phyloP scores from a whole-genome alignment of 225 moss, liverwort and hornwort genomes.

The Polytrichum formosum region DNA sequence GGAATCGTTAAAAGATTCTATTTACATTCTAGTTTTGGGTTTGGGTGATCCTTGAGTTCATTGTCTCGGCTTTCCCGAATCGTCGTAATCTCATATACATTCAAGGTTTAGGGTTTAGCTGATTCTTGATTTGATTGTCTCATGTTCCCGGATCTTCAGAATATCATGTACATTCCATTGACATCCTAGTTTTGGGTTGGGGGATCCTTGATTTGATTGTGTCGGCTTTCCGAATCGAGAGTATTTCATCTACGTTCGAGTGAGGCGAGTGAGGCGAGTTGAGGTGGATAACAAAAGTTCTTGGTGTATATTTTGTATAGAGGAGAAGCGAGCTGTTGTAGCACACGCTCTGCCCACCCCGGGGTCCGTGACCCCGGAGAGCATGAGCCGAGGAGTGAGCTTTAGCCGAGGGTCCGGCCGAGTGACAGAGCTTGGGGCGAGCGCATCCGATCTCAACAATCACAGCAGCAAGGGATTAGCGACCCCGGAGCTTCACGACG shows the following conservation, averaged over 20 bases:
- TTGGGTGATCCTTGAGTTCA: no score
- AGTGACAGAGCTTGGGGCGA: no score
- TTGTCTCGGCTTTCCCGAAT: not conserved
- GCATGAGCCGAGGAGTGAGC: not conserved
- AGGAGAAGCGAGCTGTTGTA: slow-evolving; percentile 22
- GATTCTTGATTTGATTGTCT: not conserved
- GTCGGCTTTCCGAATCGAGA: no score
- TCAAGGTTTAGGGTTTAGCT: not conserved
- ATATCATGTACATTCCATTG: not conserved
- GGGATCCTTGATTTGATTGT: no score
- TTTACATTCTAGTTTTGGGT: no score
- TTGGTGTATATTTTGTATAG: slow-evolving; percentile 5
- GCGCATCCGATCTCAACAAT: no score
- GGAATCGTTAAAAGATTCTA: no score
- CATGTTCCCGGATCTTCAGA: not conserved
- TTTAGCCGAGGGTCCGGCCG: not conserved
- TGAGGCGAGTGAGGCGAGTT: no score
- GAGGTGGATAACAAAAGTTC: no score
- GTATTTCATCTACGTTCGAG: no score
- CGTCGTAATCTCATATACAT: not conserved
- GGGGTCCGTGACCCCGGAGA: slow-evolving; percentile 25
- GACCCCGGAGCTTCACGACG: not conserved
- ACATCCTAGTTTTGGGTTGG: no score
- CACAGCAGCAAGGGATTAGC: not conserved
- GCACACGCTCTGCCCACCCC: slow-evolving; percentile 28